These are phyloP conservation scores for Suillus plorans DNA, from an alignment of 768 basidiomycete species.

Conservation along the genomic window DNA sequence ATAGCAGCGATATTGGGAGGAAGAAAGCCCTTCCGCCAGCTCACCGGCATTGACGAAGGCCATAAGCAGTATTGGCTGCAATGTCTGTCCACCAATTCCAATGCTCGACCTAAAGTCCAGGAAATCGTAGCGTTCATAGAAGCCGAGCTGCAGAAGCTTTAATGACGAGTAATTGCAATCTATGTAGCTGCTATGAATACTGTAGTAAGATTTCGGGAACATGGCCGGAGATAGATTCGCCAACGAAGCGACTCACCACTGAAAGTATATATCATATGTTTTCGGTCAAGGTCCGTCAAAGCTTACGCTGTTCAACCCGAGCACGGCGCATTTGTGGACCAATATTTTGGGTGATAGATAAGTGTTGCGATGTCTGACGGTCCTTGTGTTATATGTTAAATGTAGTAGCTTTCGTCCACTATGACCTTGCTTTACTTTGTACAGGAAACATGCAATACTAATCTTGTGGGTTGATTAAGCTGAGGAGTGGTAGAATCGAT, in stretches of 20 bases:
- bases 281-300: not conserved
- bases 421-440: not conserved
- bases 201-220: too few relatives aligned
- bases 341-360: not conserved
- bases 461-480: not conserved
- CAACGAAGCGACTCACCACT: not conserved
- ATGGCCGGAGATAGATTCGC: not conserved
- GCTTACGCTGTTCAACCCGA: not conserved
- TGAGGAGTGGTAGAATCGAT: not conserved
- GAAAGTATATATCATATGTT: not conserved
- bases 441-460: not conserved
- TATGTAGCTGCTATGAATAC: not conserved
- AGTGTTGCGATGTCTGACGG: not conserved
- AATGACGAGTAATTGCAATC: not conserved
- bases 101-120: not conserved
- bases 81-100: not conserved
- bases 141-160: not conserved
- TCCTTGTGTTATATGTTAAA: not conserved
- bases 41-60: not conserved
- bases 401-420: not conserved
- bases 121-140: not conserved
- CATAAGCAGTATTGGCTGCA: not conserved
- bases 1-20: not conserved
- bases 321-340: not conserved
- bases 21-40: not conserved